Conservation (phyloP, 805 yeast species). For the Blastobotrys parvus region DNA sequence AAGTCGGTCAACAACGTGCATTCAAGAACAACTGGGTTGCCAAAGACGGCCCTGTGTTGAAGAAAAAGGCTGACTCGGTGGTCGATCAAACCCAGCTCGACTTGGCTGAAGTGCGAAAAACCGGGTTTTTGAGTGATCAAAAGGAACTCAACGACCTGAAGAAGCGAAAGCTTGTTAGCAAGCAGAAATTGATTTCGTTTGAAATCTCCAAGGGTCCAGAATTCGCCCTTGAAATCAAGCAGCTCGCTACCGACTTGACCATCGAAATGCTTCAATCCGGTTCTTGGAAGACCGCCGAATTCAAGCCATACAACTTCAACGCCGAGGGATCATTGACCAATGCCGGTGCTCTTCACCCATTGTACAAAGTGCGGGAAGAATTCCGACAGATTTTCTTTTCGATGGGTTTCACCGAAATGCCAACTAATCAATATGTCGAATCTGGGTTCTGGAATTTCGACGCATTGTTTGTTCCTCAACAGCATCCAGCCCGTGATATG, state of each 20-base stretch:
- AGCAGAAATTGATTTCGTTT: conserved; percentile 69
- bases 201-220: conserved; percentile 71
- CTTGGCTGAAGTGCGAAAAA: conserved; percentile 46
- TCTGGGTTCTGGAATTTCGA: conserved; percentile 99
- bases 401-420: conserved; percentile 99
- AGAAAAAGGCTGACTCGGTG: conserved; percentile 39
- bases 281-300: conserved; percentile 71
- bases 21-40: conserved; percentile 95
- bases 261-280: conserved; percentile 83
- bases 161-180: conserved; percentile 78
- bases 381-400: conserved; percentile 96
- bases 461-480: conserved; percentile 94
- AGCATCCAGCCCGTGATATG: conserved; percentile 98
- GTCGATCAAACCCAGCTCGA: conserved; percentile 59
- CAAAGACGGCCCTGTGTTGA: conserved; percentile 76
- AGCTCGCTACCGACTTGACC: conserved; percentile 88
- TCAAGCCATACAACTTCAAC: conserved; percentile 93
- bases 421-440: conserved; percentile 96
- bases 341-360: conserved; percentile 94
- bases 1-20: conserved; percentile 93
- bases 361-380: conserved; percentile 94
- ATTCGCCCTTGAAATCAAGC: conserved; percentile 71
- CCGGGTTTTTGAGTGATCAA: conserved; percentile 39
- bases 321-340: conserved; percentile 84
- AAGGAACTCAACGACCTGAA: conserved; percentile 77